Base-by-base conservation (phyloP, 768 basidiomycete species). In the Cytidiella melzeri region DNA sequence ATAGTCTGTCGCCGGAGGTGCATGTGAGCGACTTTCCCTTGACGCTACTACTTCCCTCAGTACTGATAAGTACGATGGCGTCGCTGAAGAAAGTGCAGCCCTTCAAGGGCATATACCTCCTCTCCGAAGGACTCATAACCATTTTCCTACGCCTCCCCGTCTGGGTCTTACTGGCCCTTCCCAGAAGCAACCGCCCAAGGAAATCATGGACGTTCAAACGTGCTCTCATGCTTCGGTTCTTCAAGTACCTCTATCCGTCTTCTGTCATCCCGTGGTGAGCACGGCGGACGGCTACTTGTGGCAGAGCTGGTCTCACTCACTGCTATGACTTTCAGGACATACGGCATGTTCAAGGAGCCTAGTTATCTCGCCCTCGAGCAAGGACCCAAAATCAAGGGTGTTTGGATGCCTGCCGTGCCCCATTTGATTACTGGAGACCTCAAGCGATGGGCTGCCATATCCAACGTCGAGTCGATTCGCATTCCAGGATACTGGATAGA, bases 401-500 rank as follows among this genome's bases (percentile, higher is more conserved):
- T 52, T 23, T 54, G 53, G 55, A 41, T 57, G 12, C 27, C 40
- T 5, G 48, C 56, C 12, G 46, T 45, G 3, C 56, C 56, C 4
- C 45, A 55, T 18, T 54, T 60, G 34, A 41, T 63, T 45, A 27
- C 54, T 4, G 62, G 62, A 11, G 60, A 61, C 39, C 45, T 61
- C 13, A 55, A 51, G 27, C 34, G 51, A 13, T 48, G 46, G 39
- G 60, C 59, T 3, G 45, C 38, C 1, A 25, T 47, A 10, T 55
- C 51, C 5, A 36, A 43, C 11, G 60, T 58, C 15, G 30, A 53
- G 10, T 48, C 52, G 34, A 42, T 41, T 10, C 52, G 47, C 34
- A 54, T 58, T 11, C 57, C 57, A 0, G 62, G 55, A 1, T 64
- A 60, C 43, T 64, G 62, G 62, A 24, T 54, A 11, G 55, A 58